Percentiles rank a stretch among this genome's conserved stretches.
Evolutionary conservation across 179 eudicot species (phyloP).

Genomic region (Camellia oleifera): DNA sequence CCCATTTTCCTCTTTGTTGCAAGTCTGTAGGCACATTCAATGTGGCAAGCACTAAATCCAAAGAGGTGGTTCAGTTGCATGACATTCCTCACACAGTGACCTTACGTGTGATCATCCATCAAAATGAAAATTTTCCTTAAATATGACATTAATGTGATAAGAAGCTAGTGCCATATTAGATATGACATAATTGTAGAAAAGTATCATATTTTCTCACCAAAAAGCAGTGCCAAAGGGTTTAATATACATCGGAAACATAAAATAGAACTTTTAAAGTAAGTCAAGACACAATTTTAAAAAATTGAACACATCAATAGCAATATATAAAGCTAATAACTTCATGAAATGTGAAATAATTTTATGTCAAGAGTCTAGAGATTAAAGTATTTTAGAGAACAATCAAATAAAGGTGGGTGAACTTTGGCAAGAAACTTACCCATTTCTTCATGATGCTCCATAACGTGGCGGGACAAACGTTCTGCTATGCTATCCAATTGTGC

Average conservation of each 20-base stretch:
- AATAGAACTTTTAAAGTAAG: not conserved
- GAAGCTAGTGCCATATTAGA: not conserved
- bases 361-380: not conserved
- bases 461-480: slow-evolving; percentile 80
- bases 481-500: slow-evolving; percentile 79
- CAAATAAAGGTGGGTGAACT: not conserved
- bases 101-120: not conserved
- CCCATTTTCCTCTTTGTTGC: not conserved
- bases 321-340: not conserved
- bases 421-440: slow-evolving; percentile 63
- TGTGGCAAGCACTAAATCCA: not conserved
- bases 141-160: not conserved
- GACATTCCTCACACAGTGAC: not conserved
- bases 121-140: not conserved
- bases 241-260: not conserved
- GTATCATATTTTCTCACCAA: not conserved
- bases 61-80: not conserved
- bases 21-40: not conserved
- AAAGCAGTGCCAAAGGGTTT: not conserved
- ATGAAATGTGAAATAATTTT: not conserved
- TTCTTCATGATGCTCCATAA: slow-evolving; percentile 92
- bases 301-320: not conserved
- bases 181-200: not conserved
- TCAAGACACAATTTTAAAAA: not conserved
- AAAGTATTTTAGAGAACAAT: not conserved